Percentiles rank a stretch among this genome's conserved stretches.
phyloP scores from a whole-genome alignment of 371 early-diverging fungal genomes.

The Lichtheimia ornata region DNA sequence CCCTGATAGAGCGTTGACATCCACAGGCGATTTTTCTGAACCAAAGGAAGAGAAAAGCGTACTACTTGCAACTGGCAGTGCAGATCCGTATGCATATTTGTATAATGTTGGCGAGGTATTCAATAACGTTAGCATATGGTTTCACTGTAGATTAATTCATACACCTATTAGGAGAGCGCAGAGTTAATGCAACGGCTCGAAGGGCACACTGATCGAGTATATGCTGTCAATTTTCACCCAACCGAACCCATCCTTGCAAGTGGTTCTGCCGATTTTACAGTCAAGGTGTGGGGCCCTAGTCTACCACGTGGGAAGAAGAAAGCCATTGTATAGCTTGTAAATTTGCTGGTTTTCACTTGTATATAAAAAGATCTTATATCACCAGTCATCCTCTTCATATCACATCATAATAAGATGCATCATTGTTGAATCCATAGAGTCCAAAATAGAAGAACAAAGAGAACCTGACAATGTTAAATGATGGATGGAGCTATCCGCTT shows the following conservation, averaged over 20 bases:
- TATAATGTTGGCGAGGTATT: conserved; percentile 74
- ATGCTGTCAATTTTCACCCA: conserved; percentile 84
- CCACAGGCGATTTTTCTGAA: conserved; percentile 40
- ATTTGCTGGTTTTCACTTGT: not conserved
- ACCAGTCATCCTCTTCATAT: not conserved
- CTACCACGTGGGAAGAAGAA: conserved; percentile 50
- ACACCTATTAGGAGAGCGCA: conserved; percentile 53
- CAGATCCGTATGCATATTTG: conserved; percentile 85
- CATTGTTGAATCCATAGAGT: too few species aligned
- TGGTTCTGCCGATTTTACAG: conserved; percentile 82
- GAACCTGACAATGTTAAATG: too few species aligned
- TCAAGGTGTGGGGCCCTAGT: conserved; percentile 79
- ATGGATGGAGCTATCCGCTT: too few species aligned
- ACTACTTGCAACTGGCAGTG: conserved; percentile 82
- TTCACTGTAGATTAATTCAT: not conserved
- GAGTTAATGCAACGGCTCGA: conserved; percentile 79
- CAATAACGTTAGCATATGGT: not conserved
- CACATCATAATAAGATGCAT: too few species aligned
- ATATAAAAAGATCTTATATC: conserved; percentile 1
- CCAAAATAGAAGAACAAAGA: too few species aligned
- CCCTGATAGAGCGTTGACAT: conserved; percentile 29
- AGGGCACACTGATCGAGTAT: conserved; percentile 87
- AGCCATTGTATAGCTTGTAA: conserved; percentile 26
- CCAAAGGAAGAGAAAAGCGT: conserved; percentile 62
- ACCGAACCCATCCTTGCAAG: conserved; percentile 78